These are phyloP conservation scores for Chlamydomonas sp. DNA, from an alignment of 139 green algal genomes.

Conservation along the genomic window DNA sequence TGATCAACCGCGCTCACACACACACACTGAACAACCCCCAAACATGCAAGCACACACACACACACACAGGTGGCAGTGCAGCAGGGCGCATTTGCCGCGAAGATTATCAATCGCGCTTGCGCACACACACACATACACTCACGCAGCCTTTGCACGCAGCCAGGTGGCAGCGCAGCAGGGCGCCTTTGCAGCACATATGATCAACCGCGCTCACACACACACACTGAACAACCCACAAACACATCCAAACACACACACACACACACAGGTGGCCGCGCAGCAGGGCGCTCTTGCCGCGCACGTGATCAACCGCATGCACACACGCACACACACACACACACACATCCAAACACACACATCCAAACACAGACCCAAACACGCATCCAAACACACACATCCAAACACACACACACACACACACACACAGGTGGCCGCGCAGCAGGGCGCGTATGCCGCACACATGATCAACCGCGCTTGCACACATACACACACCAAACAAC, in stretches of 20 bases:
- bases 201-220: conserved; percentile 31
- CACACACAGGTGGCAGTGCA: not conserved
- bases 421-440: too few species aligned
- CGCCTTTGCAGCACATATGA: conserved; percentile 44
- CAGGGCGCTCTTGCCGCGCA: too few species aligned
- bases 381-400: too few species aligned
- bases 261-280: too few species aligned
- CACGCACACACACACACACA: too few species aligned
- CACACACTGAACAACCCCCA: not conserved
- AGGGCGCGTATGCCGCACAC: not conserved
- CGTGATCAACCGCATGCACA: too few species aligned
- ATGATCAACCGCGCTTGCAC: conserved; percentile 8
- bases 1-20: conserved; percentile 16
- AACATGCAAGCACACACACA: not conserved
- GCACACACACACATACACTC: too few species aligned
- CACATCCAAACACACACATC: too few species aligned
- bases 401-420: too few species aligned
- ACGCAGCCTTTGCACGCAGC: too few species aligned
- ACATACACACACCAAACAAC: not conserved
- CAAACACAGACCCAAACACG: not conserved
- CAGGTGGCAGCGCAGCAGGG: conserved; percentile 48
- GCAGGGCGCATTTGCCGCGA: too few species aligned
- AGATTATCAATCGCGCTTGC: too few species aligned
- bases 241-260: not conserved
- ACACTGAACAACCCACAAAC: not conserved